phyloP scores from a whole-genome alignment of 1,139 yeast genomes.

The Pichia sp. region DNA sequence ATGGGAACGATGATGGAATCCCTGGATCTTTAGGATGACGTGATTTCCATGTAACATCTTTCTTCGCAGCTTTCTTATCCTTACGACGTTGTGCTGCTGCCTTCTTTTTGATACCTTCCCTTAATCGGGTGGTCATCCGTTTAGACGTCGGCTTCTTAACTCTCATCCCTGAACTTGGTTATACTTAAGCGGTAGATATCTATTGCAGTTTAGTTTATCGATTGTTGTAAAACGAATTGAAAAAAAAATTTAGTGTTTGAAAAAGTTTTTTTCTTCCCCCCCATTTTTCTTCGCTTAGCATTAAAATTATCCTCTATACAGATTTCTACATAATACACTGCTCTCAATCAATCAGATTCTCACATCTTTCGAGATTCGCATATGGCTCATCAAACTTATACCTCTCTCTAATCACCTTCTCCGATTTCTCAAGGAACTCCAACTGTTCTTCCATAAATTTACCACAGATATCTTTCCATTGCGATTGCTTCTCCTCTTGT shows the following conservation, averaged over 20 bases:
- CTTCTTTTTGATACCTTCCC: constrained; percentile 94
- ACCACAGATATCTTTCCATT: constrained; percentile 19
- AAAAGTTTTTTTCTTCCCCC: not conserved
- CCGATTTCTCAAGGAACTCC: constrained; percentile 13
- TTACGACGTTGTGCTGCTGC: constrained; percentile 88
- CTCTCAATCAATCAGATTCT: not conserved
- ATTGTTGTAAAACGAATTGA: not conserved
- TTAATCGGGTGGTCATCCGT: constrained; percentile 83
- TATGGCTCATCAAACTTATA: constrained; percentile 8
- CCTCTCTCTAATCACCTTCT: constrained; percentile 2
- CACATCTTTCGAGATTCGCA: constrained; percentile 9
- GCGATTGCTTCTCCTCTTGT: constrained; percentile 10
- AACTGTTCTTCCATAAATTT: constrained; percentile 23
- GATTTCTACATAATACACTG: no score
- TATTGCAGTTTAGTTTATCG: no score
- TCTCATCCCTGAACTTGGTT: no score
- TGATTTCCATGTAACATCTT: constrained; percentile 90
- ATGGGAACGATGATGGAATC: constrained; percentile 91
- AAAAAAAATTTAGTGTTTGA: not conserved
- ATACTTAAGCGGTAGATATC: no score
- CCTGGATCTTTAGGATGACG: constrained; percentile 81
- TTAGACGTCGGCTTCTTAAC: constrained; percentile 68
- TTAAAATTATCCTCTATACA: no score
- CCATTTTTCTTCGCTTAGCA: no score
- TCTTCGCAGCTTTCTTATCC: constrained; percentile 73